Evolutionary conservation across 2,329 filamentous ascomycete species (phyloP).

Genomic region (Penicillium sp.): DNA sequence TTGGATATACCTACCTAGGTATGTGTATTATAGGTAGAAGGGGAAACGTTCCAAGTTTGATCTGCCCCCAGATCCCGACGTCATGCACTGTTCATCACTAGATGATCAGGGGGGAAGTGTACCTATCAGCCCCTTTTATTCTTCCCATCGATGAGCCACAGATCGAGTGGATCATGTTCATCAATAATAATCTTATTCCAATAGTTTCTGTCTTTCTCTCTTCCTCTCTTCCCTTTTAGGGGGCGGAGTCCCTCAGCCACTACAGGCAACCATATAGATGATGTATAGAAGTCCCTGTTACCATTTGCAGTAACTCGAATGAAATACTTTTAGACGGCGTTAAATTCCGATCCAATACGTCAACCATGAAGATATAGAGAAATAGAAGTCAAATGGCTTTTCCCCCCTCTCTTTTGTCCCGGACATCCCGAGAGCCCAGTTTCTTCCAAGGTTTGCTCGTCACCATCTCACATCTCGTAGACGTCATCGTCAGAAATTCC

Average conservation of each 20-base stretch:
- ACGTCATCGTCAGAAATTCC: slow-evolving; percentile 26
- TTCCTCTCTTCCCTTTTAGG: not conserved
- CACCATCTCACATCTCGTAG: slow-evolving; percentile 18
- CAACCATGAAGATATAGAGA: not conserved
- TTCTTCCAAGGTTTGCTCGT: slow-evolving; percentile 1
- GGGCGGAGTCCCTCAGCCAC: slow-evolving; percentile 3
- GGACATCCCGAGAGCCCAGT: slow-evolving; percentile 12
- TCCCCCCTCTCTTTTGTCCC: slow-evolving; percentile 2
- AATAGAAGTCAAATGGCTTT: not conserved
- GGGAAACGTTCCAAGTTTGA: not conserved
- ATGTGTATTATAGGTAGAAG: not conserved
- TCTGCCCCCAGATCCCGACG: slow-evolving; percentile 8
- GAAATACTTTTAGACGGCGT: not conserved
- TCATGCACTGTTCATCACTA: slow-evolving; percentile 16
- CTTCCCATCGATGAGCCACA: slow-evolving; percentile 11
- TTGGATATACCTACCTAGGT: too few relatives aligned
- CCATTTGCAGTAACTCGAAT: not conserved
- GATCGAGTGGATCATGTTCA: slow-evolving; percentile 9
- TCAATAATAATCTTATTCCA: not conserved
- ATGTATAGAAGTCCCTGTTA: not conserved
- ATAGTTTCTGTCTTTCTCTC: not conserved
- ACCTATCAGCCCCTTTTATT: not conserved
- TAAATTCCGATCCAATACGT: slow-evolving; percentile 6
- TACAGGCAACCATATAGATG: slow-evolving; percentile 16
- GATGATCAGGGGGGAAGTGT: slow-evolving; percentile 10